Conservation (phyloP, 2,329 filamentous ascomycete genomes). For the Phaeomoniella chlamydospora region DNA sequence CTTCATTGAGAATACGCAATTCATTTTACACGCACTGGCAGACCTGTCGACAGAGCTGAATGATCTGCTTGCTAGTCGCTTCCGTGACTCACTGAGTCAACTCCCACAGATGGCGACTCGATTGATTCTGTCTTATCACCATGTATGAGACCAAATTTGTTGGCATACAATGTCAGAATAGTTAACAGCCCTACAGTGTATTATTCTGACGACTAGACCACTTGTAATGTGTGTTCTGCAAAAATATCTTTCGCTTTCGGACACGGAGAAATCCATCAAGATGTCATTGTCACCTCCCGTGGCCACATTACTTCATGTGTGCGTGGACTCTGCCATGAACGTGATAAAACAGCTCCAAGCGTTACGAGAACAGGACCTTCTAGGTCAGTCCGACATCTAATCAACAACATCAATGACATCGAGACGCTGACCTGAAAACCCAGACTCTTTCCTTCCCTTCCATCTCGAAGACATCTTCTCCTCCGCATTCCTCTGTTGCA, state of each 20-base stretch:
- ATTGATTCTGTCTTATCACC: constrained; percentile 2
- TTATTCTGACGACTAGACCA: constrained; percentile 25
- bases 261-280: constrained; percentile 14
- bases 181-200: constrained; percentile 14
- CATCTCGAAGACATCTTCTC: constrained; percentile 31
- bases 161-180: background rate
- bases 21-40: constrained; percentile 23
- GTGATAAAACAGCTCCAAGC: constrained; percentile 27
- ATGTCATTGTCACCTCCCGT: constrained; percentile 20
- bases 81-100: constrained; percentile 24
- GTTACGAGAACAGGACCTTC: constrained; percentile 29
- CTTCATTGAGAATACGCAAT: constrained; percentile 24
- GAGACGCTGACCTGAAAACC: background rate
- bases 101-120: constrained; percentile 26
- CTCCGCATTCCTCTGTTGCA: constrained; percentile 26
- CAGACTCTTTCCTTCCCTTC: constrained; percentile 35
- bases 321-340: constrained; percentile 28
- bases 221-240: constrained; percentile 28
- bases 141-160: background rate
- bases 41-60: constrained; percentile 23
- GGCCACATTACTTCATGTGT: constrained; percentile 23
- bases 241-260: constrained; percentile 16
- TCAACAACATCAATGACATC: background rate
- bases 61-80: constrained; percentile 22
- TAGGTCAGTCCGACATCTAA: constrained; percentile 20